Evolutionary conservation across 805 yeast genomes (phyloP), one percentile per base, ranked within the genome.

Genomic region (Ogataea corticis): DNA sequence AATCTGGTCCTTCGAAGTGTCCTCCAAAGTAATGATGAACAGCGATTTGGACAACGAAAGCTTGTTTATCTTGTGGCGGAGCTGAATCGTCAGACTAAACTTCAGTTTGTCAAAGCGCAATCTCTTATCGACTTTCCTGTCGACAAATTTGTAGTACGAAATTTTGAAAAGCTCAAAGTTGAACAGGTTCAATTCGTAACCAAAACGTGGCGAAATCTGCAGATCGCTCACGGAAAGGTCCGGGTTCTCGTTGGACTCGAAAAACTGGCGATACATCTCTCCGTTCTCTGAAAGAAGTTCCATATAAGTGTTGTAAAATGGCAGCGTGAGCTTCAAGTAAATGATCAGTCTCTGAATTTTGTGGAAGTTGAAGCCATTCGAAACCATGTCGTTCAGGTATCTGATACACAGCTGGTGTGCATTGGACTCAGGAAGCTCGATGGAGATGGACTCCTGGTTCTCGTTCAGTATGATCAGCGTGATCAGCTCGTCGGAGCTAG

Each of bases 271-370:
- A 29, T 45, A 19, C 6, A 41, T 16, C 12, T 39, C 30, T 3
- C 32, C 44, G n/a, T 46, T 51, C 21, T 54, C 56, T 3, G 41
- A 9, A 2, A 31, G 15, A 7, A 63, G 35, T 4, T 46, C 44
- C 29, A 49, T 44, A 17, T 56, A 49, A 3, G 49, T 25, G 28
- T 54, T 59, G 45, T 57, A 63, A 38, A 61, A 58, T 2, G 63
- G 60, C 9, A 66, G 48, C 4, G 69, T 65, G 25, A 63, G 30
- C 44, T 59, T 61, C 32, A 65, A 49, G 42, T 59, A 65, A 1
- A 41, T 49, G 13, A 66, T 58, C 38, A 66, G 48, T 25, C 54
- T 55, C 27, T 56, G 57, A n/a, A 66, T 56, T 41, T 44, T 51
- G 18, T 36, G 37, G 38, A 46, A 54, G 31, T 49, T 53, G 33